Evolutionary conservation across 371 early-diverging fungal species (phyloP), one percentile per base, ranked within the genome.

Genomic region (Mortierella sp.): DNA sequence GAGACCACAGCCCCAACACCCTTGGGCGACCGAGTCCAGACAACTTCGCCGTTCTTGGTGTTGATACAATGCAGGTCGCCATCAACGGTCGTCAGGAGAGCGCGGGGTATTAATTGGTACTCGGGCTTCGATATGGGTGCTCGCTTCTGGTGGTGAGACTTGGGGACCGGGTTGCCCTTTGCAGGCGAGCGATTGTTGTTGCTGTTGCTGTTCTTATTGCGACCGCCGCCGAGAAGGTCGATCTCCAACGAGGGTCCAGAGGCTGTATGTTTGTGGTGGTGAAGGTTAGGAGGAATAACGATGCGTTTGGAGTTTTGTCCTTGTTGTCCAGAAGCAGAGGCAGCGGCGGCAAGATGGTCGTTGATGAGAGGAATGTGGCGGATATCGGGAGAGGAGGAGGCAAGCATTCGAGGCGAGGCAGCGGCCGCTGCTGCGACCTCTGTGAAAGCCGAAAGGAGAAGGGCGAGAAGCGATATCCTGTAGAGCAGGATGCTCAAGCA

Each of bases 21-120:
- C n/a, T 55, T 55, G 34, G 86, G 57, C 2, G 54, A 61, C n/a
- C 70, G 76, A 26, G 90, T 82, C 95, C 95, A 95, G 6, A 91
- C 40, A 11, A 91, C 77, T 5, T 81, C 69, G 1, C 94, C 95
- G 11, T 87, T 89, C 14, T 76, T 31, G 34, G 75, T 83, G 54
- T 91, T 75, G 48, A 95, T 87, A 70, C 92, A 92, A 75, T 94
- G 93, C 72, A 94, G 69, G 40, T 80, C 57, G 34, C 95, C 95
- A 81, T 95, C 95, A 19, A 95, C 76, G 0, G 95, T 94, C 11
- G 91, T 83, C 50, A 94, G 89, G 28, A 86, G 70, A 8, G 80
- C 75, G 28, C 76, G n/a, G 11, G 53, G n/a, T 14, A 91, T 73
- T 13, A 88, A 57, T 0, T 86, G 11, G 75, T 91, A 82, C 13